Base-by-base conservation (phyloP, 805 yeast genomes). In the Ascoidea rubescens region DNA sequence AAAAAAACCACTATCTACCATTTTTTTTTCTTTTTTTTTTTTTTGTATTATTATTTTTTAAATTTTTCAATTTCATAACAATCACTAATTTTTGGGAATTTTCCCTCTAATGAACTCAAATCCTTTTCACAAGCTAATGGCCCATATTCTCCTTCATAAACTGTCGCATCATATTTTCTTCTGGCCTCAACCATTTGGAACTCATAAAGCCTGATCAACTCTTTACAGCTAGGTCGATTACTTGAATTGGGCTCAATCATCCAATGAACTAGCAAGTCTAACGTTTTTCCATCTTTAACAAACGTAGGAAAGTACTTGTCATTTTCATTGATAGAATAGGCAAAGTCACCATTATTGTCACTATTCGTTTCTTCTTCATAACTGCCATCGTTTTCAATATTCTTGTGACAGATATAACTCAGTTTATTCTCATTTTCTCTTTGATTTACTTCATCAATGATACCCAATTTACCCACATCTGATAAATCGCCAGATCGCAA, bases 121-220 rank as follows among this genome's bases (percentile, higher is more conserved):
- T 45, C 21, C 47, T 45, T 45, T 30, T 45, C 21, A 30, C 21
- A 21, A 31, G 30, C 16, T 31, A 28, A 28, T 1, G 97, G 96
- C 0, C 98, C 99, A 64, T 77, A 89, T 58, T 93, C 97, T 17
- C 97, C 98, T 68, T 91, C 99, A 61, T 83, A 93, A 56, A 93
- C 85, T 1, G 90, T 84, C 3, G 97, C 96, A 4, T 98, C 96
- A 5, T 96, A 87, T 63, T 84, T 85, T 51, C 96, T 74, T 55
- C 91, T 75, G 52, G 74, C 67, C 57, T 90, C 96, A 45, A 93
- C 90, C 54, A 82, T 76, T 48, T 76, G 73, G 56, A 93, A 80
- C 64, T 93, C 97, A 48, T 75, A 78, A 57, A 82, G 73, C 52
- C 72, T 75, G 52, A 93, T 67, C n/a, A 93, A 72, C 55, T 80